Conservation (phyloP, 2,329 filamentous ascomycete genomes). For the Diaporthe vexans region DNA sequence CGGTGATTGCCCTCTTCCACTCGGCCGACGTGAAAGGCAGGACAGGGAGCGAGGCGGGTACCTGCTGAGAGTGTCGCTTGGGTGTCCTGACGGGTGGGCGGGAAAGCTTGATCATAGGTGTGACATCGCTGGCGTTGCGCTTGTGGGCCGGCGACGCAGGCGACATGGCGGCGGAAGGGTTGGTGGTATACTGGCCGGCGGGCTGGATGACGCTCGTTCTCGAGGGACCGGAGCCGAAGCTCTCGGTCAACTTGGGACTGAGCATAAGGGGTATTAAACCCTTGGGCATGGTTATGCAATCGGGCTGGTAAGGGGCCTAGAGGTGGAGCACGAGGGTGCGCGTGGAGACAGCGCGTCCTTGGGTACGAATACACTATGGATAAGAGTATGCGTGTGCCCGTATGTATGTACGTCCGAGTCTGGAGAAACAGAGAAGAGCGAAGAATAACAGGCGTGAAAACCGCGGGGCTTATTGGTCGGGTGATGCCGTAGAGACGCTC, state of each 20-base stretch:
- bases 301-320: not conserved
- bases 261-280: slow-evolving; percentile 42
- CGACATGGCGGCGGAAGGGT: not conserved
- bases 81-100: slow-evolving; percentile 45
- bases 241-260: slow-evolving; percentile 42
- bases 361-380: not conserved
- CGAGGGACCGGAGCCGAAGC: slow-evolving; percentile 56
- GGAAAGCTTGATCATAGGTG: slow-evolving; percentile 48
- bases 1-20: slow-evolving; percentile 65
- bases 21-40: slow-evolving; percentile 62
- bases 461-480: not conserved
- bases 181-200: slow-evolving; percentile 26
- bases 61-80: slow-evolving; percentile 43
- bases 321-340: not conserved
- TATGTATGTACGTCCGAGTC: not conserved
- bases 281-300: slow-evolving; percentile 38
- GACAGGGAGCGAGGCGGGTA: slow-evolving; percentile 45
- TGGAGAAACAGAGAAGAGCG: not conserved
- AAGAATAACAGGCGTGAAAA: not conserved
- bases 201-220: slow-evolving; percentile 45
- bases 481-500: not conserved
- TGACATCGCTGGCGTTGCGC: slow-evolving; percentile 40
- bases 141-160: slow-evolving; percentile 31
- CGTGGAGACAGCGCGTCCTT: not conserved
- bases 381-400: not conserved